Evolutionary conservation across 306 rosid genomes (phyloP).

Genomic region (Clitoria ternatea): DNA sequence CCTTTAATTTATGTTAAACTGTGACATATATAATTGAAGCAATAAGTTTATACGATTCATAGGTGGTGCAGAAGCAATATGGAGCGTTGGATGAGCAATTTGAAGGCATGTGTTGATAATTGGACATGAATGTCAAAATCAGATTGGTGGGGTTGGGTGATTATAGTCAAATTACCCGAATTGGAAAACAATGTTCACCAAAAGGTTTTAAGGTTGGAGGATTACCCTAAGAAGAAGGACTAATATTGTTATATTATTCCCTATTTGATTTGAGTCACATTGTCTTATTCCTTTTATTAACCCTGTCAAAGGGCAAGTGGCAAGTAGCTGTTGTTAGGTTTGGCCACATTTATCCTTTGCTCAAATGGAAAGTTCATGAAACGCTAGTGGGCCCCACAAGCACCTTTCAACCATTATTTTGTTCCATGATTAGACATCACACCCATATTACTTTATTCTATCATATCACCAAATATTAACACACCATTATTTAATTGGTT

Average conservation of each 20-base stretch:
- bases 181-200: slow-evolving; percentile 44
- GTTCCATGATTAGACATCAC: slow-evolving; percentile 21
- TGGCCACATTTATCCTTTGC: neutral
- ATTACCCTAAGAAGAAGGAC: slow-evolving; percentile 49
- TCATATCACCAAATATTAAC: neutral
- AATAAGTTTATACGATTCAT: no score
- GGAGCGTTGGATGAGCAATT: no score
- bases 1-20: no score
- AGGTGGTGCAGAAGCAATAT: no score
- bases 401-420: slow-evolving; percentile 5
- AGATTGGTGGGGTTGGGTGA: slow-evolving; percentile 20
- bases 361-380: neutral
- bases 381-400: neutral
- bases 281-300: slow-evolving; percentile 19
- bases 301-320: neutral
- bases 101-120: no score
- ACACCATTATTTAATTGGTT: no score
- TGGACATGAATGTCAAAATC: slow-evolving; percentile 40
- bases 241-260: neutral
- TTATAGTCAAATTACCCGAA: slow-evolving; percentile 41
- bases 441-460: slow-evolving; percentile 11
- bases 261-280: neutral
- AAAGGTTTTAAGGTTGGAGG: slow-evolving; percentile 47
- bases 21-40: no score
- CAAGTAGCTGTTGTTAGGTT: slow-evolving; percentile 29